phyloP scores from a whole-genome alignment of 768 basidiomycete genomes.

The Naganishia kalamii region DNA sequence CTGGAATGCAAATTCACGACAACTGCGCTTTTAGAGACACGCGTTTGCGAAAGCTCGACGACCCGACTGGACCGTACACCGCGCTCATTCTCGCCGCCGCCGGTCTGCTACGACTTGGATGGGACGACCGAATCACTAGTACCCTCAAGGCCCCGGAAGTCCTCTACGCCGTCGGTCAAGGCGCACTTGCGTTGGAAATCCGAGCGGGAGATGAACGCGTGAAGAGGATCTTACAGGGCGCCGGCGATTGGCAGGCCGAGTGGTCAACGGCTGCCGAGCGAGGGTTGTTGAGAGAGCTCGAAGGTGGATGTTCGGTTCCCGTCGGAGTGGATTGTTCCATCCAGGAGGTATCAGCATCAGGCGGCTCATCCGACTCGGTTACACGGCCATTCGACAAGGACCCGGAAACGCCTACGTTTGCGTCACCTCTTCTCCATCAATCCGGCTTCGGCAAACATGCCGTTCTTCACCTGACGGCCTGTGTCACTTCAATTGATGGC shows the following conservation, averaged over 20 bases:
- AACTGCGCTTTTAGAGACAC: conserved; percentile 49
- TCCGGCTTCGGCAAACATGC: conserved; percentile 27
- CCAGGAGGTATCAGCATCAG: conserved; percentile 45
- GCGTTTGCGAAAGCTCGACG: conserved; percentile 83
- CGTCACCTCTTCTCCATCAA: conserved; percentile 32
- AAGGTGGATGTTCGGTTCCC: conserved; percentile 96
- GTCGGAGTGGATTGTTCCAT: conserved; percentile 66
- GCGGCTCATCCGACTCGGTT: conserved; percentile 27
- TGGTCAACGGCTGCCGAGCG: conserved; percentile 79
- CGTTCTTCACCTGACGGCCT: conserved; percentile 63
- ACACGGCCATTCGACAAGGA: conserved; percentile 14
- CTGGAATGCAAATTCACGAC: background rate
- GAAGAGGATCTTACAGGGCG: conserved; percentile 57
- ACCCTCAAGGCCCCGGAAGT: conserved; percentile 63
- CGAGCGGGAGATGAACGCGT: conserved; percentile 57
- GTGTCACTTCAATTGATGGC: conserved; percentile 79
- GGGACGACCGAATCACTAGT: conserved; percentile 61
- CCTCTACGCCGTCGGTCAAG: conserved; percentile 88
- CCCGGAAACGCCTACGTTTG: conserved; percentile 22
- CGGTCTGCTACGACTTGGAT: conserved; percentile 72
- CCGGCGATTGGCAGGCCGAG: conserved; percentile 71
- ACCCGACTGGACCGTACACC: conserved; percentile 66
- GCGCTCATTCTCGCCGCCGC: conserved; percentile 91
- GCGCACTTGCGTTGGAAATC: conserved; percentile 82
- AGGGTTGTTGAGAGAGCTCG: conserved; percentile 76